Base-by-base conservation (phyloP, 2,329 filamentous ascomycete genomes). In the Ceratocystis harringtonii region DNA sequence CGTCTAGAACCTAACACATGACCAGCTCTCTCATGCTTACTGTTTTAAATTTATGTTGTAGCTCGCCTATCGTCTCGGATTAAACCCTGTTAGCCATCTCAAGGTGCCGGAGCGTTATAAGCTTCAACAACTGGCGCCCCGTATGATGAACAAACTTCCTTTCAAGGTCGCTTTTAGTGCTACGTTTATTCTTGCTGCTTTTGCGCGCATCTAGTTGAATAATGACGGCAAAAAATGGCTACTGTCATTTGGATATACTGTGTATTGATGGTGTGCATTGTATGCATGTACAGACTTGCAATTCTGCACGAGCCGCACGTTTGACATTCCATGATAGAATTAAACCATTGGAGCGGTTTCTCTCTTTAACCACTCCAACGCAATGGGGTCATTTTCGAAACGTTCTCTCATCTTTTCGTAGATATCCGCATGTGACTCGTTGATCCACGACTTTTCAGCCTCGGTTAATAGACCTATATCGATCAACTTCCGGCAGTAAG, bases 401-500 rank as follows among this genome's bases (percentile, higher is more conserved):
- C 84, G 91, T 19, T 77, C 79, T 72, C 84, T 84, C 3, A 90
- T 96, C 80, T 94, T 96, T 67, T 87, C 83, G 74, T 85, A 82
- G 17, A 99, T 86, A 73, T 94, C 86, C 43, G 80, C 77, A 73
- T 96, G 89, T 73, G 95, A 95, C 52, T 84, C 80, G 71, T 97
- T 95, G 70, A 99, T 77, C 89, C 92, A 99, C 68, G 82, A 76
- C 77, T 87, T 89, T 78, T 99, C 94, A 12, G 78, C 79, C 3
- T 79, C 78, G 0, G 85, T 91, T 70, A 99, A 76, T 43, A 96
- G 78, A 63, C 74, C 79, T 65, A 81, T 78, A 71, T 97, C 89
- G 69, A 96, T 91, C 69, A 99, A 78, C 68, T 90, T 96, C 68
- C 86, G 84, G 76, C 92, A 96, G 76, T 96, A 91, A 0, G 94